These are phyloP conservation scores for Lepidopterella palustris DNA, from an alignment of 495 filamentous ascomycete species.

Conservation along the genomic window DNA sequence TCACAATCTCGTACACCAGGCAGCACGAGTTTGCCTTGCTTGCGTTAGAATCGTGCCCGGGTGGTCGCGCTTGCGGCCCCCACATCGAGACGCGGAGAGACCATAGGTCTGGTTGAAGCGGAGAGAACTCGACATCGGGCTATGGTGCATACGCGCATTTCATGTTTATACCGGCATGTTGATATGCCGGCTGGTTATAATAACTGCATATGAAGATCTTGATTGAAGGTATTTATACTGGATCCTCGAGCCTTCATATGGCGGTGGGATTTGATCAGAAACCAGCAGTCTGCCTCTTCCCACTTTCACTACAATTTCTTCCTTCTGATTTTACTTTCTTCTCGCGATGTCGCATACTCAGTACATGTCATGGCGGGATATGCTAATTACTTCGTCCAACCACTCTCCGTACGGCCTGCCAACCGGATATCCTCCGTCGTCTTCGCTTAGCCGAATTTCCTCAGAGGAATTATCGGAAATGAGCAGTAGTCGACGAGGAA, in stretches of 20 bases:
- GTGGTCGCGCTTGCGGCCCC: background rate
- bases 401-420: constrained; percentile 20
- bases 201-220: background rate
- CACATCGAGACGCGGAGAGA: background rate
- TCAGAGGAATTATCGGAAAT: constrained; percentile 24
- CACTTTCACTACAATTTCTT: constrained; percentile 4
- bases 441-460: constrained; percentile 13
- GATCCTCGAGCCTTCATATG: background rate
- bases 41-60: background rate
- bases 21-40: background rate
- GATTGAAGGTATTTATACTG: background rate
- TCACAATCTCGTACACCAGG: background rate
- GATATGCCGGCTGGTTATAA: background rate
- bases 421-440: constrained; percentile 18
- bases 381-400: constrained; percentile 25
- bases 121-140: background rate
- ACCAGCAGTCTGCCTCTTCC: background rate
- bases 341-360: constrained; percentile 24
- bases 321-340: constrained; percentile 4
- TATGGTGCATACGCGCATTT: background rate
- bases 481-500: constrained; percentile 23
- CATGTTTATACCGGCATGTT: background rate
- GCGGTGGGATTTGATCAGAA: background rate
- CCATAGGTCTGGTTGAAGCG: background rate
- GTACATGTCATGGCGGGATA: constrained; percentile 28